These are phyloP conservation scores for Breynia disticha DNA, from an alignment of 441 rosid genomes.

Conservation along the genomic window DNA sequence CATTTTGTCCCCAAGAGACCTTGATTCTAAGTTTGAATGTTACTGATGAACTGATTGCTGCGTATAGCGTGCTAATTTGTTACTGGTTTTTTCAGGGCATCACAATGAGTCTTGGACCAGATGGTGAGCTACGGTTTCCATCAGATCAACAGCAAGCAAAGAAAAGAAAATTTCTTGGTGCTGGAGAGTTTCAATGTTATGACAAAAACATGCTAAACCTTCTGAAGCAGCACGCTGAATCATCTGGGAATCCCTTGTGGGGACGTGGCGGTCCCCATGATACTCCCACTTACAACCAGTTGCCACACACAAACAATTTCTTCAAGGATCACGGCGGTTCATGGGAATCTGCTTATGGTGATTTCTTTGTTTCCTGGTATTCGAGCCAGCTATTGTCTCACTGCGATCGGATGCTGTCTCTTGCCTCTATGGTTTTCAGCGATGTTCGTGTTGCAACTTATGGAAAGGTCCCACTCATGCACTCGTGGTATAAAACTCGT, in stretches of 20 bases:
- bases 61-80: neutral
- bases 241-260: constrained; percentile 70
- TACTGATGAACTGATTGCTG: neutral
- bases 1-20: neutral
- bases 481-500: constrained; percentile 59
- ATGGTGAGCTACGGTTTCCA: constrained; percentile 76
- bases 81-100: constrained; percentile 46
- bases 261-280: constrained; percentile 92
- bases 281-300: constrained; percentile 47
- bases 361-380: constrained; percentile 88
- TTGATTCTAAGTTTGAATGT: neutral
- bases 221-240: constrained; percentile 61
- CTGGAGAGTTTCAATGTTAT: constrained; percentile 83
- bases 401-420: constrained; percentile 54
- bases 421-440: constrained; percentile 43
- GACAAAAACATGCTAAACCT: constrained; percentile 64
- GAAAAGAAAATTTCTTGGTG: constrained; percentile 31
- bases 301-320: constrained; percentile 39
- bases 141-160: constrained; percentile 30
- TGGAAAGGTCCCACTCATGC: constrained; percentile 65
- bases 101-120: constrained; percentile 80
- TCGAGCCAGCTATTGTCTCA: constrained; percentile 59
- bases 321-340: constrained; percentile 71
- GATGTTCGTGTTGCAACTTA: constrained; percentile 28
- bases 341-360: constrained; percentile 74